Conservation (phyloP, 306 rosid species). For the Fagus crenata region DNA sequence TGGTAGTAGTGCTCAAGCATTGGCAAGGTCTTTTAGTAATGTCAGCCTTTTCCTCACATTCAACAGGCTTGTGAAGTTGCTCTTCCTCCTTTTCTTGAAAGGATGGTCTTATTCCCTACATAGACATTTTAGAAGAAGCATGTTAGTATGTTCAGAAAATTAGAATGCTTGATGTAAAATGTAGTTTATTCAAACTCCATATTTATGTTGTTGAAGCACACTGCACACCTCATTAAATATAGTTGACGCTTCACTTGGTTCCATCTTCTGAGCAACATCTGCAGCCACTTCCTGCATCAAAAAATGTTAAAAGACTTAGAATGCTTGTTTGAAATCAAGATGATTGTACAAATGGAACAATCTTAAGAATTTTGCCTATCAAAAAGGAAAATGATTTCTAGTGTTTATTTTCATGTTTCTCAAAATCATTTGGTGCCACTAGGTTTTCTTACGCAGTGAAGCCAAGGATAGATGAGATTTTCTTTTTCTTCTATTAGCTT, state of each 20-base stretch:
- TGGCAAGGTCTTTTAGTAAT: conserved; percentile 35
- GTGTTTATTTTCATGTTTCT: too few relatives aligned
- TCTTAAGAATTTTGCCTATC: too few relatives aligned
- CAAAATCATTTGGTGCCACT: too few relatives aligned
- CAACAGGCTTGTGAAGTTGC: conserved; percentile 10
- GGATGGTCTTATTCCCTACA: conserved; percentile 39
- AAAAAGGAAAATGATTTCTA: too few relatives aligned
- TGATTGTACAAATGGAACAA: not conserved
- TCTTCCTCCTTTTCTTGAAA: conserved; percentile 20
- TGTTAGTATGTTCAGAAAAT: not conserved
- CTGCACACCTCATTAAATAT: conserved; percentile 51
- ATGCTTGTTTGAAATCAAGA: not conserved
- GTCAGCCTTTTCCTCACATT: conserved; percentile 25
- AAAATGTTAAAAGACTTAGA: not conserved
- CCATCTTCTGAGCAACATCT: conserved; percentile 58
- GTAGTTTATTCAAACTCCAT: not conserved
- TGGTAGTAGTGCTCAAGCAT: conserved; percentile 32
- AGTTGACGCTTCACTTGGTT: conserved; percentile 56
- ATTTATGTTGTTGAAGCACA: not conserved
- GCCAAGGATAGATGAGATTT: too few relatives aligned
- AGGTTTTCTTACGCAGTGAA: too few relatives aligned
- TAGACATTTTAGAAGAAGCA: not conserved
- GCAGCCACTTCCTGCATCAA: conserved; percentile 76
- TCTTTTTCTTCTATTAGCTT: too few relatives aligned
- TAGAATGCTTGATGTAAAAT: not conserved